Evolutionary conservation across 2,329 filamentous ascomycete species (phyloP), one percentile per base, ranked within the genome.

Genomic region (Calonectria pseudoreteaudii): DNA sequence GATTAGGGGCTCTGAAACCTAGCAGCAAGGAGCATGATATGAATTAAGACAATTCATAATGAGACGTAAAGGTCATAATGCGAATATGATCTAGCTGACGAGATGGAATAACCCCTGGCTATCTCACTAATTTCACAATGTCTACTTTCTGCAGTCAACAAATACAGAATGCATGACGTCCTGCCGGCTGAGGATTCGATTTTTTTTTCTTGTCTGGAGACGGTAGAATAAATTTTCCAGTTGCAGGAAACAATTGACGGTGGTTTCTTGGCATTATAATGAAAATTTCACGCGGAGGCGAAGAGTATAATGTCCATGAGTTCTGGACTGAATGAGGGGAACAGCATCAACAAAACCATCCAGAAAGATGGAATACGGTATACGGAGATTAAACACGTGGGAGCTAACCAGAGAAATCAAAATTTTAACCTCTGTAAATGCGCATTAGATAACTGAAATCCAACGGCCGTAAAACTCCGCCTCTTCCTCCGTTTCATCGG

Each of bases 261-360:
- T 23, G 3, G 11, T 47, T 47, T 47, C 44, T 47, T 23, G 44
- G n/a, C 23, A 13, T 8, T 47, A 23, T 13, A 23, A 47, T 9
- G 13, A 23, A 11, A 23, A 47, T 13, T 47, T 23, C 1, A 13
- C 5, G 7, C 23, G 11, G 5, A 47, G 23, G 44, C n/a, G 10
- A 47, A 3, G n/a, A 7, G 3, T 4, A 47, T 9, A 23, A 47
- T 4, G 13, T 8, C n/a, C 5, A 47, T 23, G 20, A 13, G 44
- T 23, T 47, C 23, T 18, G 10, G n/a, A 23, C 11, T n/a, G 44
- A 47, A 23, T 47, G n/a, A 13, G 20, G 9, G 96, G 66, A 97
- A 98, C 78, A 89, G 90, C 69, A 88, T 98, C 3, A 95, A 98
- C 84, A 90, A 92, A 74, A 94, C 94, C 0, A 84, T 98, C 28